Percentiles rank a stretch among this genome's conserved stretches.
Evolutionary conservation across 2,329 filamentous ascomycete species (phyloP).

Genomic region (Fusarium verticillioides): DNA sequence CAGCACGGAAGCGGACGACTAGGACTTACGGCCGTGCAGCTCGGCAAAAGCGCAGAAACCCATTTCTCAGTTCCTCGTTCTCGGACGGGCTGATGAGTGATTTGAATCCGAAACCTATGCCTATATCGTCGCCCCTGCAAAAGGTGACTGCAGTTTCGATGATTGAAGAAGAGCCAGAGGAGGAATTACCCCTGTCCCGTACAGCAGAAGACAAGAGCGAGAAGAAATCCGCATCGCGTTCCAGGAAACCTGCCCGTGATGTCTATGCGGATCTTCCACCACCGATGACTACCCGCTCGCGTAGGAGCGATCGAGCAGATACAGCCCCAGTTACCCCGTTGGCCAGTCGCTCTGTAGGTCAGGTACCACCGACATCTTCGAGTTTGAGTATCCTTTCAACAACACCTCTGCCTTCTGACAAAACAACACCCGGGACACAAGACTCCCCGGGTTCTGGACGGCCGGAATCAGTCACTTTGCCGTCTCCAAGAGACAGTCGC

Average conservation of each 20-base stretch:
- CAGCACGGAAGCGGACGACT: constrained; percentile 28
- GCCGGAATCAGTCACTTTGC: constrained; percentile 35
- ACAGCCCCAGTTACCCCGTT: constrained; percentile 40
- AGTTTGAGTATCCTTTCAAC: constrained; percentile 54
- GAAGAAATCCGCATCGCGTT: not conserved
- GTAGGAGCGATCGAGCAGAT: constrained; percentile 34
- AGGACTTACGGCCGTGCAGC: constrained; percentile 40
- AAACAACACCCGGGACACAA: constrained; percentile 51
- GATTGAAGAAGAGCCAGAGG: constrained; percentile 17
- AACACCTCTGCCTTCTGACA: constrained; percentile 53
- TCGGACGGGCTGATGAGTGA: constrained; percentile 38
- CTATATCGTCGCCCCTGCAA: constrained; percentile 24
- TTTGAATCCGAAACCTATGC: constrained; percentile 10
- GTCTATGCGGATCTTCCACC: constrained; percentile 32
- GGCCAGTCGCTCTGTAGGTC: constrained; percentile 18
- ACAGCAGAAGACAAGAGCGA: not conserved
- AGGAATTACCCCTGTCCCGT: not conserved
- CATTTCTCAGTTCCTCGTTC: constrained; percentile 48
- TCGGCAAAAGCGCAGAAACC: constrained; percentile 37
- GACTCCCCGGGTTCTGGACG: constrained; percentile 45
- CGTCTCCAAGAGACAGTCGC: constrained; percentile 39
- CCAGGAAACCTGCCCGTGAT: constrained; percentile 27
- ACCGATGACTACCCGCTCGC: constrained; percentile 42
- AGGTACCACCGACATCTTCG: constrained; percentile 47
- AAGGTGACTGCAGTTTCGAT: constrained; percentile 13